Percentiles rank a stretch among this genome's conserved stretches.
Evolutionary conservation across 192 early-diverging fungal species (phyloP).

Genomic region (Rhizoclosmatium globosum): DNA sequence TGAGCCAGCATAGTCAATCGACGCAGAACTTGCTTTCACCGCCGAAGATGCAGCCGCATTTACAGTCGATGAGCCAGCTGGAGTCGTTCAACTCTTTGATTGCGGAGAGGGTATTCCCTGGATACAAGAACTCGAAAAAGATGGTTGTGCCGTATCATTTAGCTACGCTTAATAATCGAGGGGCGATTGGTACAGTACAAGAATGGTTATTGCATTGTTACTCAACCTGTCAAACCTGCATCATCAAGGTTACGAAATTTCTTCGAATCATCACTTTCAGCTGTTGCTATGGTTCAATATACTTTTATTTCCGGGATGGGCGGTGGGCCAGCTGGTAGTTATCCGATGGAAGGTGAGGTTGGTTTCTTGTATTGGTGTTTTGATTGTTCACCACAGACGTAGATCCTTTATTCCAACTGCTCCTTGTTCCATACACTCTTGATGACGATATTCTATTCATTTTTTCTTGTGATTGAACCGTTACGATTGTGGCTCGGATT

Average conservation of each 20-base stretch:
- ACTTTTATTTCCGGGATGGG: constrained; percentile 45
- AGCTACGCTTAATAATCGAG: constrained; percentile 15
- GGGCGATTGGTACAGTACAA: constrained; percentile 17
- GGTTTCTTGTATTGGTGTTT: neutral
- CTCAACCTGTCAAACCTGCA: neutral
- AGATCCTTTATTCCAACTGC: constrained; percentile 36
- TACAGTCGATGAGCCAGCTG: constrained; percentile 3
- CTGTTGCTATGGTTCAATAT: constrained; percentile 49
- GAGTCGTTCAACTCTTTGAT: constrained; percentile 24
- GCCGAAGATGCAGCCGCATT: neutral
- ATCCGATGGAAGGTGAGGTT: constrained; percentile 46
- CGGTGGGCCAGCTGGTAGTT: constrained; percentile 33
- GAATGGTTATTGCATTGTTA: neutral
- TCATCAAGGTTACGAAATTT: constrained; percentile 39
- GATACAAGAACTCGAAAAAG: constrained; percentile 22
- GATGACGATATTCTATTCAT: constrained; percentile 34
- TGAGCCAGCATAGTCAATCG: neutral
- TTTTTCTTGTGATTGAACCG: constrained; percentile 45
- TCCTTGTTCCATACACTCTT: constrained; percentile 36
- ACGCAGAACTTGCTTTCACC: neutral
- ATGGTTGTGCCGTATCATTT: constrained; percentile 33
- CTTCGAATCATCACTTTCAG: constrained; percentile 48
- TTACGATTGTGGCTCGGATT: constrained; percentile 50
- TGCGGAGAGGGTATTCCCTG: constrained; percentile 31
- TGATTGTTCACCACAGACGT: neutral